phyloP scores from a whole-genome alignment of 78 protist genomes.

The Dictyostelium citrinum region DNA sequence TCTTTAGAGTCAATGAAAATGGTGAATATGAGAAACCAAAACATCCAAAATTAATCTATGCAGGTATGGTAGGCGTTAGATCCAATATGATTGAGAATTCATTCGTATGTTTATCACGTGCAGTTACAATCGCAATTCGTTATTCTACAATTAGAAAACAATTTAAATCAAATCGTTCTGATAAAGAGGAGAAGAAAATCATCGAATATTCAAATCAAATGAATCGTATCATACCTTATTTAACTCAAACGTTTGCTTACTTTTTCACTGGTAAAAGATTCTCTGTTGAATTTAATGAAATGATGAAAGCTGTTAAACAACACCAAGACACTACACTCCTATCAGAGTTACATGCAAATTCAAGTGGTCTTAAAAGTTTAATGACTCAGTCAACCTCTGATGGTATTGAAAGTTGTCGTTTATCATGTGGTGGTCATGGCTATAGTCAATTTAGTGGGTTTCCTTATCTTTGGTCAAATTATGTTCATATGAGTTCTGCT shows the following conservation, averaged over 20 bases:
- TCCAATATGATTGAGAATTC: slow-evolving; percentile 43
- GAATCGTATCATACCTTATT: slow-evolving; percentile 38
- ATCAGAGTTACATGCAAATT: slow-evolving; percentile 84
- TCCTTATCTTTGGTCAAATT: slow-evolving; percentile 1
- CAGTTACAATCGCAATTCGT: slow-evolving; percentile 80
- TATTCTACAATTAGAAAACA: slow-evolving; percentile 84
- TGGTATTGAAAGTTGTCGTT: slow-evolving; percentile 80
- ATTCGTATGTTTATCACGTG: slow-evolving; percentile 16
- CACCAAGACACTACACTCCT: slow-evolving; percentile 27
- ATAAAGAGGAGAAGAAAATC: slow-evolving; percentile 12
- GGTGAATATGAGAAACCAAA: slow-evolving; percentile 81
- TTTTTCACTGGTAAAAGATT: slow-evolving; percentile 24
- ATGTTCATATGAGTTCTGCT: slow-evolving; percentile 12
- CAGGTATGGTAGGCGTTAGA: slow-evolving; percentile 73
- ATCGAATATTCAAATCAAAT: slow-evolving; percentile 55
- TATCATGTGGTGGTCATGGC: slow-evolving; percentile 92
- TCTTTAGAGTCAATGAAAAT: background rate
- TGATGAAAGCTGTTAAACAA: background rate
- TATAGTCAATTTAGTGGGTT: slow-evolving; percentile 70
- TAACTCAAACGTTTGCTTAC: slow-evolving; percentile 49
- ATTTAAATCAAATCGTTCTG: background rate
- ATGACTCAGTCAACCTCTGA: slow-evolving; percentile 39
- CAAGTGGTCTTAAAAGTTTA: slow-evolving; percentile 86
- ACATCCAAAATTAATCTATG: slow-evolving; percentile 72
- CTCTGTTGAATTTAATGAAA: background rate